Evolutionary conservation across 768 basidiomycete genomes (phyloP).

Genomic region (Podaxis sp.): DNA sequence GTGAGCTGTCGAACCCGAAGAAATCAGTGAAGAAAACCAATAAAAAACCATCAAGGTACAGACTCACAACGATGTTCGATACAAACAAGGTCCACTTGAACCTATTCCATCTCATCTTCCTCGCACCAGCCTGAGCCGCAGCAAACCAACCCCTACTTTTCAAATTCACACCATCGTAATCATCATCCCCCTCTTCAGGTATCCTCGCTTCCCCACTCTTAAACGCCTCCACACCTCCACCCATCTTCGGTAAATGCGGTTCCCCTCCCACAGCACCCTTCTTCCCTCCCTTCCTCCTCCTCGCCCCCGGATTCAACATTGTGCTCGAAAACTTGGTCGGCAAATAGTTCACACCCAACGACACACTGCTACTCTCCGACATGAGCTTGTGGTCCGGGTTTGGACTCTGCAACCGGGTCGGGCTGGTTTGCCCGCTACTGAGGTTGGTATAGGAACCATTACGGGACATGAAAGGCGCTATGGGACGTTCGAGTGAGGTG

Average conservation of each 20-base stretch:
- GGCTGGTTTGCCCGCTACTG: not conserved
- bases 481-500: not conserved
- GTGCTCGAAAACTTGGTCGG: slow-evolving; percentile 26
- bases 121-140: slow-evolving; percentile 21
- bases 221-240: slow-evolving; percentile 73
- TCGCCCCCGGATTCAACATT: slow-evolving; percentile 38
- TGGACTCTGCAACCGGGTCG: not conserved
- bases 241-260: slow-evolving; percentile 46
- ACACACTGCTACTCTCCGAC: slow-evolving; percentile 20
- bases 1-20: slow-evolving; percentile 34
- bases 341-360: slow-evolving; percentile 26
- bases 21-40: not conserved
- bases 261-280: not conserved
- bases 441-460: not conserved
- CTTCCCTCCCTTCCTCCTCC: slow-evolving; percentile 32
- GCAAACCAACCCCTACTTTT: slow-evolving; percentile 24
- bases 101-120: slow-evolving; percentile 65
- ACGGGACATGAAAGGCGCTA: not conserved
- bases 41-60: not conserved
- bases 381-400: slow-evolving; percentile 4
- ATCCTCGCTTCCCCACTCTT: slow-evolving; percentile 51
- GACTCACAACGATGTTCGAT: slow-evolving; percentile 49
- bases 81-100: slow-evolving; percentile 79
- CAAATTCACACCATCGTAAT: slow-evolving; percentile 50
- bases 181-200: slow-evolving; percentile 48